These are phyloP conservation scores for Umbelopsis sp. DNA, from an alignment of 192 early-diverging fungal species.

Conservation along the genomic window DNA sequence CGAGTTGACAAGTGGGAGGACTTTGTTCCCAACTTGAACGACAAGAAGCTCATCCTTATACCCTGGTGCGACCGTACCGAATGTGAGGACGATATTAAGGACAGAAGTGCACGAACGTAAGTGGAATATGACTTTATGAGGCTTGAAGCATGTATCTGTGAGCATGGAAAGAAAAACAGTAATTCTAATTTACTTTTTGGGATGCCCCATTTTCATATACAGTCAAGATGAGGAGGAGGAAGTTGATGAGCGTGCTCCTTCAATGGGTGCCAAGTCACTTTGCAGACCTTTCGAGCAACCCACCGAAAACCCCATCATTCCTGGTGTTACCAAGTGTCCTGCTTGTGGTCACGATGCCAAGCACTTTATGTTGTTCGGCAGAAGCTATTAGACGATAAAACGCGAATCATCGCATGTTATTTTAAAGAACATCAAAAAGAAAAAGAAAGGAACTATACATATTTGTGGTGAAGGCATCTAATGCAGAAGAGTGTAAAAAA, in stretches of 20 bases:
- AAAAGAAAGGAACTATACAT: neutral
- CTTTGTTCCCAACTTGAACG: constrained; percentile 90
- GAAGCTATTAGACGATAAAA: constrained; percentile 67
- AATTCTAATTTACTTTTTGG: too few relatives aligned
- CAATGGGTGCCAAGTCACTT: constrained; percentile 99
- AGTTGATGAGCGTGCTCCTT: constrained; percentile 95
- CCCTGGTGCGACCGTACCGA: constrained; percentile 93
- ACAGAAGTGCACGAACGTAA: constrained; percentile 74
- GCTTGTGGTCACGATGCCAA: constrained; percentile 78
- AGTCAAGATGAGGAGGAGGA: constrained; percentile 64
- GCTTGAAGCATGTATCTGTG: neutral
- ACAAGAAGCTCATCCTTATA: constrained; percentile 83
- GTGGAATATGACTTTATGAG: constrained; percentile 24
- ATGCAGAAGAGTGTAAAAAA: neutral
- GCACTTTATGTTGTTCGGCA: constrained; percentile 81
- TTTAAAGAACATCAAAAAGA: neutral
- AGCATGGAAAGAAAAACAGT: neutral
- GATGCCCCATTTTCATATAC: neutral
- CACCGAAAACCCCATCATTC: constrained; percentile 74
- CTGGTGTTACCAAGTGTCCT: constrained; percentile 88
- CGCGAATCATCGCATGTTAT: neutral
- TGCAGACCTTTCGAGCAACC: constrained; percentile 98
- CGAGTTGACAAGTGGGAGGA: constrained; percentile 87
- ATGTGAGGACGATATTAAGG: constrained; percentile 98
- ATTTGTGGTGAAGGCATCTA: neutral